Base-by-base conservation (phyloP, 106 monocot genomes). In the Posidonia australis region DNA sequence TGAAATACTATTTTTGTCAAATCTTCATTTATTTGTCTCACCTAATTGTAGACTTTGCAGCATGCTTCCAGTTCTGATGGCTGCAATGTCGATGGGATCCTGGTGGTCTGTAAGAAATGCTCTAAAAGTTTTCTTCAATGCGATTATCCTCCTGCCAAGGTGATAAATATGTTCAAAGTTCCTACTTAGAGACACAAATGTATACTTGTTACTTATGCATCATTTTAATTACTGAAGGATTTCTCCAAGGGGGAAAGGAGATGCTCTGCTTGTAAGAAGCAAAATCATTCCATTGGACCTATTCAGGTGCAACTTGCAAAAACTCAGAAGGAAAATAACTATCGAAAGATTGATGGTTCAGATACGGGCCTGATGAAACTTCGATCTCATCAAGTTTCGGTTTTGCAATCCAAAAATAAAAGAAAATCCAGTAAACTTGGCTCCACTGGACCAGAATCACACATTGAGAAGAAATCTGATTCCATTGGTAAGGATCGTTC, bases 221-320 rank as follows among this genome's bases (percentile, higher is more conserved):
- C 30, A 45, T 64, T 47, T 47, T 64, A 14, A 14, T 64, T 64
- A 24, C 46, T 64, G 20, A 26, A 64, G 64, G 46, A 48, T 47
- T 16, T 25, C 18, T 19, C 24, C 46, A 27, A 47, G 0, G 13
- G 13, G 46, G 44, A 26, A 24, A 64, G 23, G 10, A 24, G 20
- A 25, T 46, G 25, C 59, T 5, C 0, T 27, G 9, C 64, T 46
- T 64, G 46, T 46, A 3, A 46, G 46, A 23, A 64, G 13, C 22
- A 64, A 47, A 64, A 64, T 47, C 19, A 28, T 18, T 24, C 64
- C 13, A 5, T 36, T 47, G 46, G 24, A 19, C 45, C 13, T 47
- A 14, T 47, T 3, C 21, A 46, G 23, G n/a, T 24, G 19, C 22
- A 64, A 64, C n/a, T 61, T 61, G 20, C 26, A 44, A 46, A 64